These are phyloP conservation scores for Selaginella moellendorffii DNA, from an alignment of 75 land plant species.

Conservation along the genomic window DNA sequence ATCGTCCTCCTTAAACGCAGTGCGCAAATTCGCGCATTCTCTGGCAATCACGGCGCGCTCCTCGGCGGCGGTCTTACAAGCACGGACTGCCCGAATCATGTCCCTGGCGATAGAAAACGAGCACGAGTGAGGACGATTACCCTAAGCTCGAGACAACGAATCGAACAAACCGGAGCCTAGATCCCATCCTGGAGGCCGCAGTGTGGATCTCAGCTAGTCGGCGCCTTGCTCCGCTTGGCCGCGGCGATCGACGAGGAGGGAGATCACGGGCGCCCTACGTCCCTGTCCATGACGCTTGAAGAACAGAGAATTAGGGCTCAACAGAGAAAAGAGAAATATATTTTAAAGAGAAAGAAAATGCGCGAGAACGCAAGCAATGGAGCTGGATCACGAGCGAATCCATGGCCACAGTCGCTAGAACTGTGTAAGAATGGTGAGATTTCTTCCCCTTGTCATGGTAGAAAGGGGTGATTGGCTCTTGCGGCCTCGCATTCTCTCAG, in stretches of 20 bases:
- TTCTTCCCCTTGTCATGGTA: too few relatives aligned
- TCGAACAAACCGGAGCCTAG: background rate
- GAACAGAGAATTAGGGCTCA: too few relatives aligned
- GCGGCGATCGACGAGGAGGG: too few relatives aligned
- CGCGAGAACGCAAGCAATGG: too few relatives aligned
- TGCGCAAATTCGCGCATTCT: slow-evolving; percentile 92
- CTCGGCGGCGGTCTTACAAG: slow-evolving; percentile 98
- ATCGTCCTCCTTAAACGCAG: slow-evolving; percentile 84
- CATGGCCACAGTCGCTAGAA: too few relatives aligned
- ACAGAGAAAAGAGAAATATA: too few relatives aligned
- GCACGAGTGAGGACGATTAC: background rate
- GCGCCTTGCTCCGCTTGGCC: too few relatives aligned
- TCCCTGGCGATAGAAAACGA: slow-evolving; percentile 42
- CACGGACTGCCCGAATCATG: slow-evolving; percentile 93
- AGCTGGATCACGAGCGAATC: too few relatives aligned
- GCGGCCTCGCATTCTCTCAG: background rate
- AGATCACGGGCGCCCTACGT: too few relatives aligned
- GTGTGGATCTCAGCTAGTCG: background rate
- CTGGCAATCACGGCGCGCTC: slow-evolving; percentile 93
- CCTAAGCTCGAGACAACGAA: background rate
- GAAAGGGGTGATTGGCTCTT: background rate
- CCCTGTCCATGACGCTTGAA: too few relatives aligned
- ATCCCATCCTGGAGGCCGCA: background rate
- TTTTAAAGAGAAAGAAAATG: too few relatives aligned
- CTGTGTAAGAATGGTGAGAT: too few relatives aligned